phyloP scores from a whole-genome alignment of 2,329 filamentous ascomycete species.

The Tolypocladium nubicola region DNA sequence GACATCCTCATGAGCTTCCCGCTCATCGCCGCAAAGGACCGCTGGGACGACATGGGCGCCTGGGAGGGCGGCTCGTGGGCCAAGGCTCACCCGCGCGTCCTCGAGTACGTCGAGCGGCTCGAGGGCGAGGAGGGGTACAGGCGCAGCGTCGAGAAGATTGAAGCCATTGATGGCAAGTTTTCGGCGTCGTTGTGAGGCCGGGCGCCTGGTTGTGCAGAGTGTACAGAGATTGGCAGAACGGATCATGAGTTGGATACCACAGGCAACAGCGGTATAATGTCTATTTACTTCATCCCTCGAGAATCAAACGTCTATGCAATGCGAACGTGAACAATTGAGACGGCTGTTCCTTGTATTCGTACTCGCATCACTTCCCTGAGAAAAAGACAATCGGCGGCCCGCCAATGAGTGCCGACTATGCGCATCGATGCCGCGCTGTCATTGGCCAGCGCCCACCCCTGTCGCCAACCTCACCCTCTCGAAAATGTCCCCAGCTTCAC shows the following conservation, averaged over 20 bases:
- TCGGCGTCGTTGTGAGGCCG: conserved; percentile 5
- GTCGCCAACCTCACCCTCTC: not conserved
- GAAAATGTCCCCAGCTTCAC: not conserved
- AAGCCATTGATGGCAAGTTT: conserved; percentile 34
- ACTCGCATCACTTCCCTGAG: too few relatives aligned
- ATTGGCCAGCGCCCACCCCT: not conserved
- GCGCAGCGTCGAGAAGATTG: conserved; percentile 36
- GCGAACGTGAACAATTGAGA: too few relatives aligned
- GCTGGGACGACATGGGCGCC: conserved; percentile 27
- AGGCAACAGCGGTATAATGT: not conserved
- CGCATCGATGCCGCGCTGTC: not conserved
- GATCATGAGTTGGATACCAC: not conserved
- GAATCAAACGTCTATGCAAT: not conserved
- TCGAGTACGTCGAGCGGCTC: conserved; percentile 34
- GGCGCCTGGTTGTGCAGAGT: not conserved
- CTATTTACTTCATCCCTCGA: not conserved
- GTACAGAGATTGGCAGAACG: too few relatives aligned
- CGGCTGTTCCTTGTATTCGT: too few relatives aligned
- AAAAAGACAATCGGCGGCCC: too few relatives aligned
- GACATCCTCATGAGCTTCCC: conserved; percentile 45
- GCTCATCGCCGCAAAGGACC: conserved; percentile 31
- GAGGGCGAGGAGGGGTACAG: conserved; percentile 36
- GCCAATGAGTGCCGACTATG: not conserved
- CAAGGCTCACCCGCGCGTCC: conserved; percentile 30
- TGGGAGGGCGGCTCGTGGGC: conserved; percentile 30